These are phyloP conservation scores for Mortierella sp. DNA, from an alignment of 371 early-diverging fungal species.

Conservation along the genomic window DNA sequence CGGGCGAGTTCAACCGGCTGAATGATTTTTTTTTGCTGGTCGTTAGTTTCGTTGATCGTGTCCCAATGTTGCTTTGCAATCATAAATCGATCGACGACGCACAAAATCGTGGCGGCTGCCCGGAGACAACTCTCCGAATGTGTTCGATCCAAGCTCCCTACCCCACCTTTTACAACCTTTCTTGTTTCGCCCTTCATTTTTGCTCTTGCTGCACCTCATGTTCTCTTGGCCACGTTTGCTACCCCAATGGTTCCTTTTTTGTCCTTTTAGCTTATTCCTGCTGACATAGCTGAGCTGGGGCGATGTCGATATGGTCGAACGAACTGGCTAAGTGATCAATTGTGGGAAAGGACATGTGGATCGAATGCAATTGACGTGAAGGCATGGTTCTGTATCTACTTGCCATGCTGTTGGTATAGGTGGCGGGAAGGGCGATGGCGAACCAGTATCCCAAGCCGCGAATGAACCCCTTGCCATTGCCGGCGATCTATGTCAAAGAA, in stretches of 20 bases:
- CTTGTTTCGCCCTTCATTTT: slow-evolving; percentile 7
- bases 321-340: not conserved
- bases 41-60: not conserved
- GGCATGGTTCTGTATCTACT: slow-evolving; percentile 21
- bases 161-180: slow-evolving; percentile 9
- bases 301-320: not conserved
- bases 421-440: slow-evolving; percentile 96
- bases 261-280: not conserved
- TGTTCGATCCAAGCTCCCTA: not conserved
- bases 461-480: slow-evolving; percentile 74
- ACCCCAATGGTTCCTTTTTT: not conserved
- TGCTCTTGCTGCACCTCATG: not conserved
- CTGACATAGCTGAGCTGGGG: not conserved
- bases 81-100: slow-evolving; percentile 31
- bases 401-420: slow-evolving; percentile 97
- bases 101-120: slow-evolving; percentile 5
- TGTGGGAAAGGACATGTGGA: not conserved
- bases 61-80: slow-evolving; percentile 50
- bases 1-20: slow-evolving; percentile 13
- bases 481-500: slow-evolving; percentile 60
- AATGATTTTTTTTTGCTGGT: slow-evolving; percentile 21
- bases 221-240: not conserved
- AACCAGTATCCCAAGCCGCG: slow-evolving; percentile 91
- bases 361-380: not conserved
- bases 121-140: slow-evolving; percentile 4